These are phyloP conservation scores for Eimeria praecox DNA, from an alignment of 169 alveolate genomes.

Conservation along the genomic window DNA sequence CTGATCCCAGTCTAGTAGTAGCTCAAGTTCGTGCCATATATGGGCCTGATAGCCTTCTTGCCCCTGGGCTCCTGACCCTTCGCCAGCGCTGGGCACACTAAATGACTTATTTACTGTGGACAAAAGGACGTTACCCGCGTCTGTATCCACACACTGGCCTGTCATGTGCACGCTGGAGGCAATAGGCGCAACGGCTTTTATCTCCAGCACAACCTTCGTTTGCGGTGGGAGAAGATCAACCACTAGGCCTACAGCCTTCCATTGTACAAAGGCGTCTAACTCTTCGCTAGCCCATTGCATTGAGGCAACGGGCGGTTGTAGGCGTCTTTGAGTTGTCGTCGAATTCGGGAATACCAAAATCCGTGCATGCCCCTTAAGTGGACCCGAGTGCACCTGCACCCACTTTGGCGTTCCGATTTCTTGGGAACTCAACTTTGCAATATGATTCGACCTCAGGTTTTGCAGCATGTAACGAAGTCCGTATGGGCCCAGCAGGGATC, in stretches of 20 bases:
- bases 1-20: slow-evolving; percentile 46
- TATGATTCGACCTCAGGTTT: background rate
- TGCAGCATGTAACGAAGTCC: slow-evolving; percentile 21
- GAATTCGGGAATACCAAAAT: background rate
- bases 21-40: background rate
- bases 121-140: slow-evolving; percentile 27
- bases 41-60: background rate
- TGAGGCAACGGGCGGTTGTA: background rate
- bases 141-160: slow-evolving; percentile 64
- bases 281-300: background rate
- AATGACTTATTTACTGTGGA: background rate
- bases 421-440: background rate
- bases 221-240: slow-evolving; percentile 59
- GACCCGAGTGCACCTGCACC: slow-evolving; percentile 36
- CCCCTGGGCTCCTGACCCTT: background rate
- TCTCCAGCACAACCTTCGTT: slow-evolving; percentile 26
- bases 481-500: background rate
- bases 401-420: slow-evolving; percentile 12
- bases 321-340: background rate
- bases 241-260: slow-evolving; percentile 18
- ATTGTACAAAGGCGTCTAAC: slow-evolving; percentile 11
- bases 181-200: background rate
- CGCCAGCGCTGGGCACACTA: background rate
- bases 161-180: slow-evolving; percentile 10
- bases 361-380: slow-evolving; percentile 18